Evolutionary conservation across 345 rosid genomes (phyloP).

Genomic region (Turnera subulata): DNA sequence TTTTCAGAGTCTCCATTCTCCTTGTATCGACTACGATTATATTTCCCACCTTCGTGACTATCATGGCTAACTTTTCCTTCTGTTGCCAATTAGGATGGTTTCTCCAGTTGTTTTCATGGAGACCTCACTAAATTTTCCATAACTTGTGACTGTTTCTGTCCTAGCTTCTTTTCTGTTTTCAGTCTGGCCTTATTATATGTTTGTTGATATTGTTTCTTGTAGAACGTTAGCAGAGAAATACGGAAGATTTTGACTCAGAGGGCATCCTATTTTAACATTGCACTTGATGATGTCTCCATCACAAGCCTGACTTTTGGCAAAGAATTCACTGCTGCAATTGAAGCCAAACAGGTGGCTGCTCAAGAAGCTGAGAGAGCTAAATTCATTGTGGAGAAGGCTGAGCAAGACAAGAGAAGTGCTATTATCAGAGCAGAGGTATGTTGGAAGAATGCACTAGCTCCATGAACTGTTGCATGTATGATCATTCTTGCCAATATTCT

Average conservation of each 20-base stretch:
- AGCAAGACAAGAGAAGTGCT: constrained; percentile 90
- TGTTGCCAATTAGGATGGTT: too few relatives aligned
- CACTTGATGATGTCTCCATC: constrained; percentile 87
- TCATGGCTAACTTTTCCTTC: background rate
- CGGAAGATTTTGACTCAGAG: constrained; percentile 81
- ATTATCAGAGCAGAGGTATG: constrained; percentile 90
- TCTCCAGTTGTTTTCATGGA: too few relatives aligned
- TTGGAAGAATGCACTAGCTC: background rate
- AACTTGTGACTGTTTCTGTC: too few relatives aligned
- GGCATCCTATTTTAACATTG: constrained; percentile 67
- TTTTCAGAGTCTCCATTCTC: background rate
- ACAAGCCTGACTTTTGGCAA: constrained; percentile 81
- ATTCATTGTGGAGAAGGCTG: constrained; percentile 91
- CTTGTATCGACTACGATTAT: background rate
- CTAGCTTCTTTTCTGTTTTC: too few relatives aligned
- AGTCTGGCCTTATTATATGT: background rate
- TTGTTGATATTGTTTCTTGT: too few relatives aligned
- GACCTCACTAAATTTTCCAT: too few relatives aligned
- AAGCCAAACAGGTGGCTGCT: constrained; percentile 92
- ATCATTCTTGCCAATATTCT: too few relatives aligned
- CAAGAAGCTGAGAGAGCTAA: constrained; percentile 96
- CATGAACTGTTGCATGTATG: too few relatives aligned
- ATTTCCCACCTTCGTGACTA: background rate
- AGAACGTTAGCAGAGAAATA: constrained; percentile 74
- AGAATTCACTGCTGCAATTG: constrained; percentile 94